Conservation (phyloP, 2,329 filamentous ascomycete species). For the Colletotrichum sp. region DNA sequence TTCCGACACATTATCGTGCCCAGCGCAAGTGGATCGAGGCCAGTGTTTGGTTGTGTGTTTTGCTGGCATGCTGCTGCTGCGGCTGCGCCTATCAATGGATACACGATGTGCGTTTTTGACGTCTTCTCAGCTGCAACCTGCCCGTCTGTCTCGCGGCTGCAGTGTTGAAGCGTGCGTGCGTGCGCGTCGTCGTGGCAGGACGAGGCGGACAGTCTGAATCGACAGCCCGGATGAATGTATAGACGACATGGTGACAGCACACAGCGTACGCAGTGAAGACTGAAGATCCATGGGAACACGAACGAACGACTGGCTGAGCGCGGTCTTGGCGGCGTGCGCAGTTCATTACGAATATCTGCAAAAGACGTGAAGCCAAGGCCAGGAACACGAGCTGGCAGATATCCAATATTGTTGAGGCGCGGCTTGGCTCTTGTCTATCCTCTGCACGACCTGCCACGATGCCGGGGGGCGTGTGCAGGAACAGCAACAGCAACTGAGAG, state of each 20-base stretch:
- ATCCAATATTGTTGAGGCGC: neutral
- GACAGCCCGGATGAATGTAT: neutral
- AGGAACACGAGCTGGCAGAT: constrained; percentile 14
- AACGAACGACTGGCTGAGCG: neutral
- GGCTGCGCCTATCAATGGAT: neutral
- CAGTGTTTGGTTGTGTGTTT: neutral
- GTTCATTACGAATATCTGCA: neutral
- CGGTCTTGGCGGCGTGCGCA: constrained; percentile 10
- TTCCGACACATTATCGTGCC: constrained; percentile 13
- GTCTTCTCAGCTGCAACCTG: neutral
- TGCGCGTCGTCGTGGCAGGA: neutral
- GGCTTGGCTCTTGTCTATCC: neutral
- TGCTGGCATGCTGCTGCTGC: neutral
- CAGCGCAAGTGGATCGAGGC: neutral
- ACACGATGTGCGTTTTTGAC: neutral
- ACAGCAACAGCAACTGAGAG: neutral
- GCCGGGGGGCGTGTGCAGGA: neutral
- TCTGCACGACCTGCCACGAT: neutral
- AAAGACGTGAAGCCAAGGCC: neutral
- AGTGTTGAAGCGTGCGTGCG: neutral
- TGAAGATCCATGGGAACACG: neutral
- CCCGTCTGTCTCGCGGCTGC: neutral
- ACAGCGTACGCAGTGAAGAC: neutral
- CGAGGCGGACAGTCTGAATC: neutral
- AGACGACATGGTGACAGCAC: neutral